Evolutionary conservation across 2,329 filamentous ascomycete species (phyloP).

Genomic region (Biscogniauxia mediterranea): DNA sequence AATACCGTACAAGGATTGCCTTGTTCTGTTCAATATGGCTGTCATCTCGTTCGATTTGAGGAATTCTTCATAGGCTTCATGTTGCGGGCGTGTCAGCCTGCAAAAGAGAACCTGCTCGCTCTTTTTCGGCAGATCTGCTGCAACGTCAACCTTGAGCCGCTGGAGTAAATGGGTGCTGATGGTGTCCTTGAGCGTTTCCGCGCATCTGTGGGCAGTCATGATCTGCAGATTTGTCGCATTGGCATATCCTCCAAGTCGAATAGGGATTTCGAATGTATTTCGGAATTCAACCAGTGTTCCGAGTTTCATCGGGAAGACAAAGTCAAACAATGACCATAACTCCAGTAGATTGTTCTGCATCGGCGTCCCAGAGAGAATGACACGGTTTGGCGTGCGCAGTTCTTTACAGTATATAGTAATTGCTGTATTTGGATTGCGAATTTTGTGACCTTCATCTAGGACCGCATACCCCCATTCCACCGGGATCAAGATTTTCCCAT

Average conservation of each 20-base stretch:
- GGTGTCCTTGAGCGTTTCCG: slow-evolving; percentile 87
- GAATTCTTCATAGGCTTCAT: slow-evolving; percentile 77
- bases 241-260: slow-evolving; percentile 88
- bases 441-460: slow-evolving; percentile 96
- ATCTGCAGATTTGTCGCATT: slow-evolving; percentile 94
- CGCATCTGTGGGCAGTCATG: slow-evolving; percentile 90
- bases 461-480: slow-evolving; percentile 92
- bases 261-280: slow-evolving; percentile 89
- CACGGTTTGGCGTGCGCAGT: slow-evolving; percentile 80
- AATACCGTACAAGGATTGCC: slow-evolving; percentile 84
- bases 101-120: slow-evolving; percentile 96
- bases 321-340: slow-evolving; percentile 70
- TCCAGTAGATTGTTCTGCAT: slow-evolving; percentile 27
- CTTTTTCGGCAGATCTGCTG: slow-evolving; percentile 90
- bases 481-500: slow-evolving; percentile 76
- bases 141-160: slow-evolving; percentile 89
- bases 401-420: slow-evolving; percentile 97
- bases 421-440: slow-evolving; percentile 91
- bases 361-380: slow-evolving; percentile 93
- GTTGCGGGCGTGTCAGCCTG: slow-evolving; percentile 78
- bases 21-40: slow-evolving; percentile 72
- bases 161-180: slow-evolving; percentile 93
- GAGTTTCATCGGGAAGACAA: slow-evolving; percentile 93
- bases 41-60: slow-evolving; percentile 80
- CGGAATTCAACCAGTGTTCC: slow-evolving; percentile 90